Percentiles rank a stretch among this genome's conserved stretches.
phyloP scores from a whole-genome alignment of 805 yeast species.

The Kregervanrija fluxuum region DNA sequence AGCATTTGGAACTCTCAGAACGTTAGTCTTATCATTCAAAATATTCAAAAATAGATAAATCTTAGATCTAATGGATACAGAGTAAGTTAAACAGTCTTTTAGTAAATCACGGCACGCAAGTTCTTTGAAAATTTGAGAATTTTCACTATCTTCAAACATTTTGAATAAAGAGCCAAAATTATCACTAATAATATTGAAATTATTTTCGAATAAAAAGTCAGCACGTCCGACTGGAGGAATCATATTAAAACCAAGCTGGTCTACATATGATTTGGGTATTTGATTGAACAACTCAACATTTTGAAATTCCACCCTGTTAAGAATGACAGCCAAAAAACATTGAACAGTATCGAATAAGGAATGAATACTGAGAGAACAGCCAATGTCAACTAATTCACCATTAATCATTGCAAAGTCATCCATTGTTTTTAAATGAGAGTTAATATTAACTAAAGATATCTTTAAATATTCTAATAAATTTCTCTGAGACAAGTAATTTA shows the following conservation, averaged over 20 bases:
- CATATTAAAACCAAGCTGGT: conserved; percentile 18
- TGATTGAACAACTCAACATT: not conserved
- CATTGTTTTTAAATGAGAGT: conserved; percentile 12
- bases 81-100: conserved; percentile 28
- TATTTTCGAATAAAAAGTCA: conserved; percentile 20
- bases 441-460: conserved; percentile 13
- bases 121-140: conserved; percentile 8
- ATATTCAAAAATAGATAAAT: conserved; percentile 13
- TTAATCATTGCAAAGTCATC: conserved; percentile 17
- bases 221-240: conserved; percentile 26
- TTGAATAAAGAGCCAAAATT: conserved; percentile 5
- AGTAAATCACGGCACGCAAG: conserved; percentile 9
- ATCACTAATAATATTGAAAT: conserved; percentile 11
- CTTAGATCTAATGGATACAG: conserved; percentile 28
- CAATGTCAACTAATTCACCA: conserved; percentile 22
- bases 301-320: conserved; percentile 13
- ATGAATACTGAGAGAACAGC: conserved; percentile 29
- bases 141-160: conserved; percentile 11
- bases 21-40: conserved; percentile 14
- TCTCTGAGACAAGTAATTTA: conserved; percentile 18
- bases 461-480: conserved; percentile 16
- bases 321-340: conserved; percentile 14
- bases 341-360: conserved; percentile 26
- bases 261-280: conserved; percentile 10
- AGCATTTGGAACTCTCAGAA: conserved; percentile 7